phyloP scores from a whole-genome alignment of 1,284 basidiomycete species.

The Polyporus tsugae region DNA sequence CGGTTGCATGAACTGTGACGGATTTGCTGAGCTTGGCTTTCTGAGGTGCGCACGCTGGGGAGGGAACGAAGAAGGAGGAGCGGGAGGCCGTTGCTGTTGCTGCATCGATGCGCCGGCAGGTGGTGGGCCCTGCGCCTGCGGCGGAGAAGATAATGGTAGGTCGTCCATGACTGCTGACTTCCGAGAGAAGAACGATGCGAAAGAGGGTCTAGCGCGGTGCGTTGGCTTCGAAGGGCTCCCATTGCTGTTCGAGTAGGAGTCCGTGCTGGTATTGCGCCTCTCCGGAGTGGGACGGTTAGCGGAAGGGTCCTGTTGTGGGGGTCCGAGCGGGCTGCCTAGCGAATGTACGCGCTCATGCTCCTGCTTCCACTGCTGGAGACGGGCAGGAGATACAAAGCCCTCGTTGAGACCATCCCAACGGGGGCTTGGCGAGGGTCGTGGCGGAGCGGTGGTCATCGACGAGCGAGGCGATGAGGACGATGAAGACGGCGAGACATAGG shows the following conservation, averaged over 20 bases:
- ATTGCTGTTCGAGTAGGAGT: slow-evolving; percentile 18
- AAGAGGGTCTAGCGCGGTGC: slow-evolving; percentile 30
- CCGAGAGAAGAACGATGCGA: slow-evolving; percentile 32
- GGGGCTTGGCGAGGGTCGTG: slow-evolving; percentile 33
- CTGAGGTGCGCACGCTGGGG: not conserved
- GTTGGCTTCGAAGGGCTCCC: slow-evolving; percentile 18
- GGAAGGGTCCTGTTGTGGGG: slow-evolving; percentile 12
- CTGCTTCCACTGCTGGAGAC: slow-evolving; percentile 51
- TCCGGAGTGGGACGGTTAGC: slow-evolving; percentile 18
- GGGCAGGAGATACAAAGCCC: slow-evolving; percentile 57
- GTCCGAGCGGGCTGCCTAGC: slow-evolving; percentile 27
- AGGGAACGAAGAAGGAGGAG: not conserved
- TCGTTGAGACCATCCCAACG: slow-evolving; percentile 59
- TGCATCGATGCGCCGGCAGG: slow-evolving; percentile 9
- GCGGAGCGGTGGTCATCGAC: slow-evolving; percentile 34
- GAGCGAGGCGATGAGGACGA: slow-evolving; percentile 8
- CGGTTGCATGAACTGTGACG: slow-evolving; percentile 5
- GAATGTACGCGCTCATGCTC: slow-evolving; percentile 34
- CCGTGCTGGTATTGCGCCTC: slow-evolving; percentile 20
- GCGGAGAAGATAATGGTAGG: slow-evolving; percentile 8
- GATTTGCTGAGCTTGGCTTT: not conserved
- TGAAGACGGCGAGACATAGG: slow-evolving; percentile 25
- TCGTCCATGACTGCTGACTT: slow-evolving; percentile 27
- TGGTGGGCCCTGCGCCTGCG: slow-evolving; percentile 7
- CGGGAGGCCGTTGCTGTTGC: slow-evolving; percentile 7